phyloP scores from a whole-genome alignment of 164 flowering plant genomes.

The Magnolia officinalis region DNA sequence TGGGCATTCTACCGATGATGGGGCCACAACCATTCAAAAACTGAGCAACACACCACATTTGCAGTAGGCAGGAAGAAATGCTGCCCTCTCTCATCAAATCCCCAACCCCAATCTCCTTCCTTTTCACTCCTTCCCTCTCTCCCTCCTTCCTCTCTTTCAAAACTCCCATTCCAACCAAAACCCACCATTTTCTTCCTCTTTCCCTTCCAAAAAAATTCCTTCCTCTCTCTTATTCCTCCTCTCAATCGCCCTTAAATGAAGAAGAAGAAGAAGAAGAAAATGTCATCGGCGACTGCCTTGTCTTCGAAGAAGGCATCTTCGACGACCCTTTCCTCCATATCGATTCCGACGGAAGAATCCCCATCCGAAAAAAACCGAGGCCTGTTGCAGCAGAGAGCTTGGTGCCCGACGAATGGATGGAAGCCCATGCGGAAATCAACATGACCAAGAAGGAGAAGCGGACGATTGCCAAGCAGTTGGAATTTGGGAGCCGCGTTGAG shows the following conservation, averaged over 20 bases:
- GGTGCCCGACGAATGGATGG: slow-evolving; percentile 73
- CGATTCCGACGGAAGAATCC: not conserved
- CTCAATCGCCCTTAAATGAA: not conserved
- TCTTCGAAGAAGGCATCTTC: slow-evolving; percentile 78
- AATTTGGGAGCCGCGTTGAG: slow-evolving; percentile 50
- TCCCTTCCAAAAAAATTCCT: slow-evolving; percentile 8
- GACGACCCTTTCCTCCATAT: slow-evolving; percentile 57
- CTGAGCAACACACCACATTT: too few species aligned
- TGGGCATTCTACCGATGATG: too few species aligned
- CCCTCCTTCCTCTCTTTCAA: slow-evolving; percentile 5
- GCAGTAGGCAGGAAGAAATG: too few species aligned
- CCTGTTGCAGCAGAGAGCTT: slow-evolving; percentile 36
- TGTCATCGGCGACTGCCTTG: slow-evolving; percentile 76
- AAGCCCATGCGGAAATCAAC: slow-evolving; percentile 54
- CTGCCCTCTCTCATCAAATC: slow-evolving; percentile 11
- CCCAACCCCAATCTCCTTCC: slow-evolving; percentile 18
- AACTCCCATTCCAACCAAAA: slow-evolving; percentile 5
- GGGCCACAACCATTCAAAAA: too few species aligned
- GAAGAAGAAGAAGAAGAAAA: slow-evolving; percentile 41
- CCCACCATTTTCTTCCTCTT: slow-evolving; percentile 7
- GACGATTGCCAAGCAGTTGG: slow-evolving; percentile 50
- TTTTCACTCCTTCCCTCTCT: slow-evolving; percentile 3
- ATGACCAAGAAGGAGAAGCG: slow-evolving; percentile 81
- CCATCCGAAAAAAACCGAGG: slow-evolving; percentile 4
- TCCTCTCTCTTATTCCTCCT: slow-evolving; percentile 19